Evolutionary conservation across 2,329 filamentous ascomycete species (phyloP), one percentile per base, ranked within the genome.

Genomic region (Aureobasidium vineae): DNA sequence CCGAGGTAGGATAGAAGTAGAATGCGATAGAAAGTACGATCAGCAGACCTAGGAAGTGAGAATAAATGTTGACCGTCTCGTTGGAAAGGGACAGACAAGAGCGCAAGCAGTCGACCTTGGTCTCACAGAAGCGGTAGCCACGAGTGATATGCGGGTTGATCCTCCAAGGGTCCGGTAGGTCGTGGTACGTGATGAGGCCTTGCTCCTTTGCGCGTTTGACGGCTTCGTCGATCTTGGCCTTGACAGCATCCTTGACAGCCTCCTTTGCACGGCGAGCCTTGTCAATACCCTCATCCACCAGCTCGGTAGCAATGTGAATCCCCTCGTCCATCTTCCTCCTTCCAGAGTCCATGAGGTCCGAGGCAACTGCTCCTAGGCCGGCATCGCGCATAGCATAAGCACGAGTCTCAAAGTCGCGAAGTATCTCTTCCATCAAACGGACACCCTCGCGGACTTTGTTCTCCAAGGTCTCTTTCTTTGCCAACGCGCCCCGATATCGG

Each of bases 31-130:
- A 83, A 43, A 98, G 84, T 54, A 99, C 90, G 69, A 97, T 83
- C 38, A 98, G 75, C n/a, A 98, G 84, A 21, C 95, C 95, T 36
- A 99, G 84, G 15, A 90, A 86, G 76, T 99, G 95, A 1, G 93
- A 94, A 95, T 95, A 99, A 74, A 99, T 99, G 79, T 99, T 99
- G 81, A 98, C 89, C 47, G 90, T 86, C 79, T 99, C 95, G 78
- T 99, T 99, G 70, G 91, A 96, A 67, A 95, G 81, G 69, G 86
- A 85, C 74, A 97, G 93, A 68, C 76, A 75, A 26, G 92, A 97
- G 61, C 86, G 85, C 61, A 98, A 82, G 76, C 94, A 98, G 71
- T 94, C 94, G 66, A 94, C 81, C 77, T 96, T 96, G 68, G 91
- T 92, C 73, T 96, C 91, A 68, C 87, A 90, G 81, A 99, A 99